Base-by-base conservation (phyloP, 352 stramenopile genomes). In the Aphanomyces astaci region DNA sequence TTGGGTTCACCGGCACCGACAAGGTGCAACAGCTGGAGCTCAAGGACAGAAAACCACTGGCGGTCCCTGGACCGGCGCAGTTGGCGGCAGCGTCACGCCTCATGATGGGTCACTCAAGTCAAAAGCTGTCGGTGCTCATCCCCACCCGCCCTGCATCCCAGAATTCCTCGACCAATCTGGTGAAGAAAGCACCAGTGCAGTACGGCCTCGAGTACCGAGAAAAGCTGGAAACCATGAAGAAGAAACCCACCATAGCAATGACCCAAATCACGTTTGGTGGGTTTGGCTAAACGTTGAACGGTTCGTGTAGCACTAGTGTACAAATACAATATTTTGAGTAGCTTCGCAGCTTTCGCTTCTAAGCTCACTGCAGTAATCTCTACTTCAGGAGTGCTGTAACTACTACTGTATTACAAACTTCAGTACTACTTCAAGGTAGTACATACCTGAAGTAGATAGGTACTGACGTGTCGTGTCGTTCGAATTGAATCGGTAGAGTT, bases 41-140 rank as follows among this genome's bases (percentile, higher is more conserved):
- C 31, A 90, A 88, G 71, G 66, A 72, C 5, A 72, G 71, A 36
- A 89, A 89, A 25, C 74, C 82, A 13, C 70, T 87, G 9, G 75
- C 78, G 13, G 78, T 84, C 15, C 86, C 86, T 4, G 76, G 81
- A 0, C 81, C 86, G 0, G 86, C 87, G 66, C 86, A 94, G 63
- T 65, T 89, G 11, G 86, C 86, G n/a, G 80, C 81, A 5, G 86
- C 84, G 39, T 82, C 91, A 57, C 82, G 86, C 19, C 59, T 94
- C 45, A 94, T 94, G 86, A 73, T 94, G 17, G 86, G 86, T 7
- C 83, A 94, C 53, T 92, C 86, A 28, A 94, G 86, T 70, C 84
- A 92, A 63, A 90, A 88, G 60, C 70, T 85, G 17, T 87, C 80
- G 25, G 81, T 92, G 22, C n/a, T 52, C 10, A n/a, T 68, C 30